phyloP scores from a whole-genome alignment of 495 filamentous ascomycete genomes.

The Talaromyces wortmannii region DNA sequence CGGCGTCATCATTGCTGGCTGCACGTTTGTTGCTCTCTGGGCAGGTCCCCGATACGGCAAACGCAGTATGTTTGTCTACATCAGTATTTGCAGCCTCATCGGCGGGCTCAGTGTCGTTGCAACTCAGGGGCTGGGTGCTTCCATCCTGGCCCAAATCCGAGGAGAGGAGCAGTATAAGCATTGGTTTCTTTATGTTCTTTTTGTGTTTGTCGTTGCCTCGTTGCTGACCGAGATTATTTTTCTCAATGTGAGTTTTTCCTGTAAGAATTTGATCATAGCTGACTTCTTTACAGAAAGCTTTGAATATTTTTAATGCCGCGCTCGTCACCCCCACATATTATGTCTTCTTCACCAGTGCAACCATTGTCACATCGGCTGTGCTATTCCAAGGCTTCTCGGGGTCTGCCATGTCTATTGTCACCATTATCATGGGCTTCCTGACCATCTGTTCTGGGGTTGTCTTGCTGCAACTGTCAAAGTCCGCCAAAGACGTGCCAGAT shows the following conservation, averaged over 20 bases:
- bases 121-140: conserved; percentile 89
- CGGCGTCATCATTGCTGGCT: conserved; percentile 73
- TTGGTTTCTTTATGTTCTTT: conserved; percentile 90
- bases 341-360: conserved; percentile 92
- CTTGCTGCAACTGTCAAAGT: conserved; percentile 95
- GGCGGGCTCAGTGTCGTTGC: conserved; percentile 93
- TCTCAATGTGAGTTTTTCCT: conserved; percentile 67
- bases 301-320: conserved; percentile 95
- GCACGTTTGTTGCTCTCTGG: conserved; percentile 69
- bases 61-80: conserved; percentile 95
- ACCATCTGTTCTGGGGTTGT: conserved; percentile 95
- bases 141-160: conserved; percentile 77
- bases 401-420: conserved; percentile 69
- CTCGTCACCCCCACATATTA: conserved; percentile 98
- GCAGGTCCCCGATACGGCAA: conserved; percentile 87
- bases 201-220: conserved; percentile 85
- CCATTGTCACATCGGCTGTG: conserved; percentile 87
- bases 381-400: conserved; percentile 95
- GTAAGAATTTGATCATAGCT: conserved; percentile 8
- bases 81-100: conserved; percentile 90
- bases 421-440: conserved; percentile 88
- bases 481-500: conserved; percentile 94
- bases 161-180: conserved; percentile 87
- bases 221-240: conserved; percentile 90
- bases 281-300: conserved; percentile 74